A percentile compares a stretch with the other conserved stretches of the same genome.
Evolutionary conservation across 2,329 filamentous ascomycete species (phyloP).

Genomic region (Penicillium brevicompactum): DNA sequence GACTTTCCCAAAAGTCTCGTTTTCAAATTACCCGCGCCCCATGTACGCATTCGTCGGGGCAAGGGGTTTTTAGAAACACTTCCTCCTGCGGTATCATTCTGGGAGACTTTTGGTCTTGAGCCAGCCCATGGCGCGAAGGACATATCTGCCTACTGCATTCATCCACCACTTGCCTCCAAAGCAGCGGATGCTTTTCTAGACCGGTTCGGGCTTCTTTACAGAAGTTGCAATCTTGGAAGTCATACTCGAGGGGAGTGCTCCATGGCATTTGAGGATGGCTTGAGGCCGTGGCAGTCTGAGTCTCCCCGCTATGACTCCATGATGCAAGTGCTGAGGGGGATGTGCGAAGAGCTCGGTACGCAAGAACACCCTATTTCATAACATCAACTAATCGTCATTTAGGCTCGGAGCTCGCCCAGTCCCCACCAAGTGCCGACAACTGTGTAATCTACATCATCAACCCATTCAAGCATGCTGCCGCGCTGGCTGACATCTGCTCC

Average conservation of each 20-base stretch:
- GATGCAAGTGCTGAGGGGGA: conserved; percentile 36
- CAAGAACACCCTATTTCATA: neutral
- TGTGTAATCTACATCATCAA: conserved; percentile 63
- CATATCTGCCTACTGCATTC: conserved; percentile 59
- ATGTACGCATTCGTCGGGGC: conserved; percentile 57
- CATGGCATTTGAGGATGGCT: conserved; percentile 41
- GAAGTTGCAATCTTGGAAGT: conserved; percentile 58
- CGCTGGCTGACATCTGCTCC: conserved; percentile 55
- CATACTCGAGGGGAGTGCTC: conserved; percentile 49
- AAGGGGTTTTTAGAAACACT: conserved; percentile 57
- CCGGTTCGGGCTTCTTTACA: conserved; percentile 57
- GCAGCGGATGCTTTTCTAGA: conserved; percentile 55
- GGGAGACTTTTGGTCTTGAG: conserved; percentile 62
- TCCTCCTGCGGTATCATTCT: conserved; percentile 60
- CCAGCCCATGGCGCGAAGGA: conserved; percentile 60
- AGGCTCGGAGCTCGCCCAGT: conserved; percentile 40
- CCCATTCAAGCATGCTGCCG: conserved; percentile 52
- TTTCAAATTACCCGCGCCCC: conserved; percentile 51
- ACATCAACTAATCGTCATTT: conserved; percentile 13
- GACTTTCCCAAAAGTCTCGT: conserved; percentile 37
- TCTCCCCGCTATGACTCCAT: conserved; percentile 32
- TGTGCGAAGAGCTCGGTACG: conserved; percentile 43
- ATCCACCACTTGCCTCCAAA: conserved; percentile 51
- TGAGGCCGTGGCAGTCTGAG: conserved; percentile 40
- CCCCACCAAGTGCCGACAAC: conserved; percentile 39